Base-by-base conservation (phyloP, 805 yeast species). In the Ogataea henricii region DNA sequence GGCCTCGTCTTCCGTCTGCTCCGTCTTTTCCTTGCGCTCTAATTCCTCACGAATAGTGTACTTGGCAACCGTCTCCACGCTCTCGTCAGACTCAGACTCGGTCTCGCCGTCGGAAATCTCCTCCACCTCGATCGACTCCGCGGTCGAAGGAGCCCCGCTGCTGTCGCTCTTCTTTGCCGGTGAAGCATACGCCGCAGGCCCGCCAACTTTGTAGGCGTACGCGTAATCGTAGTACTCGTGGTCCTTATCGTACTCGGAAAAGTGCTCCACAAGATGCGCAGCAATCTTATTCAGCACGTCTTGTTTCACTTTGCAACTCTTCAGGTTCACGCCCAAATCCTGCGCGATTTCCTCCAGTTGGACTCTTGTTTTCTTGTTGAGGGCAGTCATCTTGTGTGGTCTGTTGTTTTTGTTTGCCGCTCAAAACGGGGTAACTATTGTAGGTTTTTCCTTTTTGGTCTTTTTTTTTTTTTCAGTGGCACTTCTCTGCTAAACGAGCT, bases 1-100 rank as follows among this genome's bases (percentile, higher is more conserved):
- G 41, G 27, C 7, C 17, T 32, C 35, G 17, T 32, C 21, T 14
- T 92, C 22, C 51, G 12, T 46, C 53, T 10, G 45, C 48, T n/a
- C 43, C 52, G 8, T 47, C 55, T 4, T 48, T 53, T 40, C 45
- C 60, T 20, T n/a, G n/a, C n/a, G n/a, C n/a, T n/a, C n/a, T n/a
- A n/a, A n/a, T n/a, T n/a, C n/a, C n/a, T n/a, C n/a, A n/a, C n/a
- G n/a, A n/a, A 39, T 42, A 57, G 14, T 44, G 49, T 25, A 52
- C 58, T 63, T 87, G 95, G 36, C 89, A 79, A 66, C 88, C 96
- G 40, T 81, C 90, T 46, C 58, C 8, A 10, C 32, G 8, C 34
- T 30, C 17, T 3, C 18, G 8, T n/a, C 34, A 13, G 34, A 30
- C 34, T 30, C 34, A 14, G 34, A 8, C n/a, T 30, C 34, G 8